Conservation (phyloP, 2,329 filamentous ascomycete species). For the Amauroascus niger region DNA sequence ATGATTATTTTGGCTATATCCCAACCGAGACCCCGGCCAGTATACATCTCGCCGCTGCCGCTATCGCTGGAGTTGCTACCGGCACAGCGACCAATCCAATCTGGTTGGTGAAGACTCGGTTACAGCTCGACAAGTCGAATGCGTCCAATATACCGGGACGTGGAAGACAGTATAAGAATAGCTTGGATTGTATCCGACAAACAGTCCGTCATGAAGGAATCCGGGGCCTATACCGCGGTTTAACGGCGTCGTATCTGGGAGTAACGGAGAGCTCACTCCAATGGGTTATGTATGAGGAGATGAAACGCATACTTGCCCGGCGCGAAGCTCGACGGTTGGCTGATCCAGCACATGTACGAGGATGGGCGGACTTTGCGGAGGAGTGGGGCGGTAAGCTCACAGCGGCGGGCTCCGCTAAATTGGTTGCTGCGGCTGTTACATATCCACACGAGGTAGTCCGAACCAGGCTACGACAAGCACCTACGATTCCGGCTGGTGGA, state of each 20-base stretch:
- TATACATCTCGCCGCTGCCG: conserved; percentile 71
- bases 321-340: conserved; percentile 50
- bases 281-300: conserved; percentile 89
- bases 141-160: conserved; percentile 52
- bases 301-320: conserved; percentile 63
- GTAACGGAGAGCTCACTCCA: conserved; percentile 84
- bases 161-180: conserved; percentile 70
- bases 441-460: conserved; percentile 87
- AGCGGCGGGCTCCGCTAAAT: conserved; percentile 66
- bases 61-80: conserved; percentile 70
- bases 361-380: conserved; percentile 42
- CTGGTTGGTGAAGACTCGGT: conserved; percentile 87
- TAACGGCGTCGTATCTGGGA: conserved; percentile 85
- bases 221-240: conserved; percentile 73
- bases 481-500: conserved; percentile 62
- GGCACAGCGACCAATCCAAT: conserved; percentile 91
- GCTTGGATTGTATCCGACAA: conserved; percentile 76
- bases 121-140: conserved; percentile 83
- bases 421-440: conserved; percentile 71
- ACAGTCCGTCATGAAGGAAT: conserved; percentile 72
- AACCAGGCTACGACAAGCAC: conserved; percentile 75
- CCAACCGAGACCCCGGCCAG: conserved; percentile 45
- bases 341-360: conserved; percentile 53
- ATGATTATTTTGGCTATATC: conserved; percentile 49
- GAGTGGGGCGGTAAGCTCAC: conserved; percentile 65